phyloP scores from a whole-genome alignment of 169 alveolate species.

The Cyclospora cayetanensis region DNA sequence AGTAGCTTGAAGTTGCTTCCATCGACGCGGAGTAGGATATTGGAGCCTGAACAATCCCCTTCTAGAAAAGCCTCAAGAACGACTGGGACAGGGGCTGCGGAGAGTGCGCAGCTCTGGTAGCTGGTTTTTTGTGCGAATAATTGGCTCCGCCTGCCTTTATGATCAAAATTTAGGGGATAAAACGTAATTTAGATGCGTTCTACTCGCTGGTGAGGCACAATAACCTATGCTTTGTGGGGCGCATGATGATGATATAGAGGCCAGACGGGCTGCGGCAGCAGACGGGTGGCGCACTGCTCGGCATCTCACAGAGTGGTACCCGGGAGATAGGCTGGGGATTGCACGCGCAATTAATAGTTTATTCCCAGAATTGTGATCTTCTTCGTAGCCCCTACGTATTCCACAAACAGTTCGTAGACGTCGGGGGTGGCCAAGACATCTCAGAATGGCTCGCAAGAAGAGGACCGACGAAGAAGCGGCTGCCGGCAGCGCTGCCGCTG shows the following conservation, averaged over 20 bases:
- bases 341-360: not conserved
- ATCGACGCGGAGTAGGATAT: too few species aligned
- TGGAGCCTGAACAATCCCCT: too few species aligned
- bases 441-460: conserved; percentile 74
- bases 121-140: too few species aligned
- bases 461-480: conserved; percentile 66
- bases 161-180: too few species aligned
- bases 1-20: too few species aligned
- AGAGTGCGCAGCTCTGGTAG: too few species aligned
- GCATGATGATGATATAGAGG: not conserved
- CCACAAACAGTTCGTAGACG: conserved; percentile 24
- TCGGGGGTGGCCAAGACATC: conserved; percentile 43
- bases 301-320: conserved; percentile 56
- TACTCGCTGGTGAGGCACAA: too few species aligned
- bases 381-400: not conserved
- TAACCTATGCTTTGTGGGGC: too few species aligned
- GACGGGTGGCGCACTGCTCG: conserved; percentile 61
- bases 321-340: conserved; percentile 21
- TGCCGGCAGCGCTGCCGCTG: conserved; percentile 63
- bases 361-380: conserved; percentile 30
- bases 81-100: too few species aligned
- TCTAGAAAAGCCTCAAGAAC: too few species aligned
- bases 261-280: conserved; percentile 61
- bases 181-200: too few species aligned
- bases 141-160: too few species aligned